Base-by-base conservation (phyloP, 192 early-diverging fungal genomes). In the Coemansia sp. region DNA sequence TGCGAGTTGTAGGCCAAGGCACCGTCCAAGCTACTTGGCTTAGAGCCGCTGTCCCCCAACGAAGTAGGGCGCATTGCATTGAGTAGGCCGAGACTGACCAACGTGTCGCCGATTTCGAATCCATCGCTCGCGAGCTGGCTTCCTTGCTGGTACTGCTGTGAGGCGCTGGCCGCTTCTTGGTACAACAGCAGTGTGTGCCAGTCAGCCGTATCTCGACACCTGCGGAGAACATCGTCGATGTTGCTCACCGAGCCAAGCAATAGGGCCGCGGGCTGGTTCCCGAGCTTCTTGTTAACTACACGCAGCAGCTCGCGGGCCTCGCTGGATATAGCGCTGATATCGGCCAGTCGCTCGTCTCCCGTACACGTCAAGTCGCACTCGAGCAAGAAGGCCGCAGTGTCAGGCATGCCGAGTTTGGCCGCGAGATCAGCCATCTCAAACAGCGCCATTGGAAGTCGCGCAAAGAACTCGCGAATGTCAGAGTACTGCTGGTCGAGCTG, bases 381-480 rank as follows among this genome's bases (percentile, higher is more conserved):
- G n/a, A 82, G 70, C 61, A 82, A 48, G 23, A 82, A 76, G 26
- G 70, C 74, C 0, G 79, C 65, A 2, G 74, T 72, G 31, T 73
- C 74, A 11, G 61, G 67, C 73, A 72, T 72, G 10, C 58, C 69
- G 12, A 82, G 64, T 35, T 62, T 63, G 2, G 64, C 62, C 11
- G 79, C 79, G 23, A 82, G 37, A 56, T 75, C 67, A 8, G 79
- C 79, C 39, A 76, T 55, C 43, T 82, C 79, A 68, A 82, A 82
- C 36, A 82, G 64, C 8, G 73, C 70, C 41, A 82, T 10, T 3
- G 79, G 79, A 14, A 82, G 69, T 25, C 53, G 55, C 3, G 6
- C 25, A 35, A 76, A 66, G 34, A 82, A 82, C 50, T 66, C 64
- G 58, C 79, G 79, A 16, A 82, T 70, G 41, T 82, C 79, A 13